phyloP scores from a whole-genome alignment of 352 stramenopile genomes.

The Pythium plurisporium region DNA sequence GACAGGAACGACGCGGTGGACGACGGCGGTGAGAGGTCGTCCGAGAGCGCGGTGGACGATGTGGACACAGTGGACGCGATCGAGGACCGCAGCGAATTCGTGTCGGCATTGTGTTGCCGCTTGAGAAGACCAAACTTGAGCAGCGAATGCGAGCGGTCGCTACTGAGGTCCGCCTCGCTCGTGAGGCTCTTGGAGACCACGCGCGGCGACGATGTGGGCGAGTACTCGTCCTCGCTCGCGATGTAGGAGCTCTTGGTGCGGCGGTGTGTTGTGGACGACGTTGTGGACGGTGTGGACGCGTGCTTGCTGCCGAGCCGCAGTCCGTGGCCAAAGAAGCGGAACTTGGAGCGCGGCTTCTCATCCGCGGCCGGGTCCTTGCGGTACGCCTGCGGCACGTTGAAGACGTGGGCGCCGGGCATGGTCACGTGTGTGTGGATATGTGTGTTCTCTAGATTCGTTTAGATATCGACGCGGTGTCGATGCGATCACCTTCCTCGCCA shows the following conservation, averaged over 20 bases:
- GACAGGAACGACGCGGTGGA: background rate
- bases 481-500: constrained; percentile 15
- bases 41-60: constrained; percentile 6
- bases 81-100: constrained; percentile 21
- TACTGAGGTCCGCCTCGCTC: constrained; percentile 1
- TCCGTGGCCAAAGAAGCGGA: constrained; percentile 24
- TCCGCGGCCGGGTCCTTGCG: background rate
- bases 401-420: constrained; percentile 12
- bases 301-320: constrained; percentile 18
- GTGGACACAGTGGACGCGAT: constrained; percentile 24
- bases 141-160: background rate
- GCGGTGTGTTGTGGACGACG: background rate
- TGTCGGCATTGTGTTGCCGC: background rate
- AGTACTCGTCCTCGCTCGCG: constrained; percentile 2
- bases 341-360: constrained; percentile 12
- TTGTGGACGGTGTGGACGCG: background rate
- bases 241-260: constrained; percentile 11
- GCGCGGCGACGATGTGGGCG: constrained; percentile 1
- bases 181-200: constrained; percentile 8
- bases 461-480: constrained; percentile 20
- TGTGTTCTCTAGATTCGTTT: too few relatives aligned
- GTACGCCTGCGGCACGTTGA: constrained; percentile 19
- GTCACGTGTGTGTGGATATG: background rate
- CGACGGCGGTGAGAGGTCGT: constrained; percentile 11
- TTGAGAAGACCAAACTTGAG: constrained; percentile 11